These are phyloP conservation scores for Sicyos baderoa DNA, from an alignment of 306 rosid genomes.

Conservation along the genomic window DNA sequence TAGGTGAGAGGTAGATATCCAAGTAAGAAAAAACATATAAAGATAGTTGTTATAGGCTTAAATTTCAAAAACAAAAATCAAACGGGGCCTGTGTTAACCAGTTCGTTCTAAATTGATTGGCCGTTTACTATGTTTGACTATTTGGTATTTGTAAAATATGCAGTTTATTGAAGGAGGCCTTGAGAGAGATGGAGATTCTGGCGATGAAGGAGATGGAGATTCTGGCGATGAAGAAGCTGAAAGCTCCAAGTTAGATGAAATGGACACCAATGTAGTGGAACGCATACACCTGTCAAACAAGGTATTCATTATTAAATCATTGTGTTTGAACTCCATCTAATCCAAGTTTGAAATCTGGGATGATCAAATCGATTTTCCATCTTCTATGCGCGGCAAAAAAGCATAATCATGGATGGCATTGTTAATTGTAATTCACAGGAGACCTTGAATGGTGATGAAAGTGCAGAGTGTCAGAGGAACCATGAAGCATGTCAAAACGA, in stretches of 20 bases:
- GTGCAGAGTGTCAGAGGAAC: neutral
- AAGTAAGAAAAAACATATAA: too few relatives aligned
- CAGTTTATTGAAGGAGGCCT: slow-evolving; percentile 59
- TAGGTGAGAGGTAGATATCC: too few relatives aligned
- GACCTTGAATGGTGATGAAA: slow-evolving; percentile 6
- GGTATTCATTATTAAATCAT: slow-evolving; percentile 35
- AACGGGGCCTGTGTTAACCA: too few relatives aligned
- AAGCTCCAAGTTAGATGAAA: slow-evolving; percentile 29
- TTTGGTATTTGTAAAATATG: slow-evolving; percentile 18
- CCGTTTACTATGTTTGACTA: neutral
- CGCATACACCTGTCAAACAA: slow-evolving; percentile 38
- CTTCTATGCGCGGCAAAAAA: neutral
- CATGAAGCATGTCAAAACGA: neutral
- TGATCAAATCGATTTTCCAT: neutral
- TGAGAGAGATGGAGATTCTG: slow-evolving; percentile 40
- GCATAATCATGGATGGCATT: neutral
- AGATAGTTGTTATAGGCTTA: too few relatives aligned
- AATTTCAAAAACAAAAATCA: too few relatives aligned
- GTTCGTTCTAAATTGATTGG: slow-evolving; percentile 1
- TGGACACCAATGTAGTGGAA: slow-evolving; percentile 29
- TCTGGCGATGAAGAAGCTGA: slow-evolving; percentile 23
- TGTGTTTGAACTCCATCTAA: neutral
- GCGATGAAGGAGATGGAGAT: slow-evolving; percentile 26
- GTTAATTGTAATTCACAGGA: slow-evolving; percentile 1
- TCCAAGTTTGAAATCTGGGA: neutral